Evolutionary conservation across 169 alveolate species (phyloP), one percentile per base, ranked within the genome.

Genomic region (Eimeria tenella): DNA sequence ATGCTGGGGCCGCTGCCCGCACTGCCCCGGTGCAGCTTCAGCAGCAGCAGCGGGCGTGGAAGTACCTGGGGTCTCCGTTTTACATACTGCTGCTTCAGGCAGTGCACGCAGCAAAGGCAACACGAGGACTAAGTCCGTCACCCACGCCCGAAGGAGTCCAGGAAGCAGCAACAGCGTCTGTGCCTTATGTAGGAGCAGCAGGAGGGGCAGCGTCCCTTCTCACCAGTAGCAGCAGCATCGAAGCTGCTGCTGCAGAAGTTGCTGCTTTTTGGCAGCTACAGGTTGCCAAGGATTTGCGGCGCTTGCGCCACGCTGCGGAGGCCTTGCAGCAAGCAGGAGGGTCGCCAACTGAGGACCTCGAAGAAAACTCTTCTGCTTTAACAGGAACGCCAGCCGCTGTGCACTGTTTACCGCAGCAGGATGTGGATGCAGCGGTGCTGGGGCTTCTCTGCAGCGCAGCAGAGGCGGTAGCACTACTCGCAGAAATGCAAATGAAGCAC

Each of bases 391-490:
- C 82, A 31, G 49, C 56, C 11, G 68, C 68, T 10, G 68, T 17
- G 11, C 21, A 10, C 19, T 10, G 21, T 58, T n/a, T 13, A 10
- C 1, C 9, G n/a, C 49, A 11, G 77, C 49, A 68, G 31, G 77
- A 68, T 7, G 13, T 75, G 21, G 63, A 75, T 10, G 68, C 86
- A 75, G 68, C 63, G 23, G 60, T 62, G 13, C 63, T 50, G 23
- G 60, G 63, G 42, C 65, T 75, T n/a, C 60, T 75, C 86, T 75
- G 86, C 86, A 75, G 65, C 65, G 86, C 86, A 75, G 86, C 86
- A 75, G 86, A 75, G 86, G 86, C 86, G 49, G 86, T 52, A 75
- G 25, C 86, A 25, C 65, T 75, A 9, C 86, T 75, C 49, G 86
- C 86, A 23, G 86, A 42, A 53, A 50, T 75, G 65, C 86, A 75